These are phyloP conservation scores for Lodderomyces theae DNA, from an alignment of 1,139 yeast genomes.

Conservation along the genomic window DNA sequence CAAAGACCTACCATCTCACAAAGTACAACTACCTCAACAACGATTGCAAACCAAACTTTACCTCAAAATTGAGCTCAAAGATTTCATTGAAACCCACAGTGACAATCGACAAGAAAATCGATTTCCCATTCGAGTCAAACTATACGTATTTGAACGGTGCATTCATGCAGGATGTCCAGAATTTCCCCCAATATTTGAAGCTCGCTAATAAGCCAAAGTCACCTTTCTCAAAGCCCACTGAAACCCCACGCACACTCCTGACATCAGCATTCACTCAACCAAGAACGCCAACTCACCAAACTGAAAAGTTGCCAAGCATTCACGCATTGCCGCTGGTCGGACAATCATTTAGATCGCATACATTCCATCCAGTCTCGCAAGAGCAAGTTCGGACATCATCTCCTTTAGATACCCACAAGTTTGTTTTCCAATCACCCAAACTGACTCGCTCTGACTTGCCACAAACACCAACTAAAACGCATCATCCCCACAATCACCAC, in stretches of 20 bases:
- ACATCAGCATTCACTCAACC: slow-evolving; percentile 10
- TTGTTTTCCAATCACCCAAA: neutral
- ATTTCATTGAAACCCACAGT: slow-evolving; percentile 25
- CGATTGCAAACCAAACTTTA: slow-evolving; percentile 36
- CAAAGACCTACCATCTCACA: slow-evolving; percentile 29
- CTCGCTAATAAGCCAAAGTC: slow-evolving; percentile 27
- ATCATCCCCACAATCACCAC: slow-evolving; percentile 2
- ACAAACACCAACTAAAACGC: neutral
- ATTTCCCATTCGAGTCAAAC: slow-evolving; percentile 55
- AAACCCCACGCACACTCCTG: slow-evolving; percentile 12
- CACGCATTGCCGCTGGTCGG: slow-evolving; percentile 5
- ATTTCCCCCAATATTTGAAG: slow-evolving; percentile 49
- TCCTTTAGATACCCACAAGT: neutral
- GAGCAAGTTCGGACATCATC: slow-evolving; percentile 1
- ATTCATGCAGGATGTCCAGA: slow-evolving; percentile 43
- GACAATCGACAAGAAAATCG: slow-evolving; percentile 29
- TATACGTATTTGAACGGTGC: slow-evolving; percentile 50
- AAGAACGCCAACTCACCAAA: slow-evolving; percentile 10
- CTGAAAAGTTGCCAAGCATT: slow-evolving; percentile 6
- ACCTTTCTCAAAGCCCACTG: slow-evolving; percentile 15
- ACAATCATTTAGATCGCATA: neutral
- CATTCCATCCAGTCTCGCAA: slow-evolving; percentile 20
- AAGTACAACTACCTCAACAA: slow-evolving; percentile 31
- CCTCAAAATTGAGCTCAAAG: slow-evolving; percentile 39
- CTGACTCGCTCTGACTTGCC: neutral